A percentile compares a stretch with the other conserved stretches of the same genome.
Evolutionary conservation across 148 eudicot genomes (phyloP).

Genomic region (Simmondsia chinensis): DNA sequence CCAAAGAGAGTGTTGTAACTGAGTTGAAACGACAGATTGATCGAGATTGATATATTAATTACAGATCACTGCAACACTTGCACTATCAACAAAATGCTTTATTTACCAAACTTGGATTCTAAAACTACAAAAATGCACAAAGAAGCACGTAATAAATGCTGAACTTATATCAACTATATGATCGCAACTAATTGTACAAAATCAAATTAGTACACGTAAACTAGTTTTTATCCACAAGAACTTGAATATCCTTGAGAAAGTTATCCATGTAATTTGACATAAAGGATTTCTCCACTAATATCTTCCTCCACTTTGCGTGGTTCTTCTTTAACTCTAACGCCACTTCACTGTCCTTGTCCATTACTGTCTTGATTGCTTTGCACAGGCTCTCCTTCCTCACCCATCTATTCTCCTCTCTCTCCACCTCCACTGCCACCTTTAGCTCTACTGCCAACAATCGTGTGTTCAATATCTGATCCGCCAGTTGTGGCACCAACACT

Average conservation of each 20-base stretch:
- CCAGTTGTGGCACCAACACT: slow-evolving; percentile 40
- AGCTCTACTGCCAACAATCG: slow-evolving; percentile 39
- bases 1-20: too few relatives aligned
- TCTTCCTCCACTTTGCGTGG: slow-evolving; percentile 22
- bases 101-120: too few relatives aligned
- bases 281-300: slow-evolving; percentile 9
- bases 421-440: slow-evolving; percentile 56
- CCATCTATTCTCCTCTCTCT: slow-evolving; percentile 42
- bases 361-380: slow-evolving; percentile 30
- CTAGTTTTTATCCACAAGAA: too few relatives aligned
- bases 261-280: slow-evolving; percentile 21
- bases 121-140: too few relatives aligned
- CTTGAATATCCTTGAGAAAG: slow-evolving; percentile 19
- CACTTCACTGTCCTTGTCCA: slow-evolving; percentile 30
- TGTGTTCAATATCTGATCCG: slow-evolving; percentile 44
- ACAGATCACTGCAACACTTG: too few relatives aligned
- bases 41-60: too few relatives aligned
- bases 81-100: too few relatives aligned
- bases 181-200: too few relatives aligned
- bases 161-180: too few relatives aligned
- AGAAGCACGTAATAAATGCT: too few relatives aligned
- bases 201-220: too few relatives aligned
- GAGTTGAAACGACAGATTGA: too few relatives aligned
- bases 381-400: slow-evolving; percentile 45
- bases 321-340: slow-evolving; percentile 16